phyloP scores from a whole-genome alignment of 2,329 filamentous ascomycete species.

The Pseudogymnoascus sp. region DNA sequence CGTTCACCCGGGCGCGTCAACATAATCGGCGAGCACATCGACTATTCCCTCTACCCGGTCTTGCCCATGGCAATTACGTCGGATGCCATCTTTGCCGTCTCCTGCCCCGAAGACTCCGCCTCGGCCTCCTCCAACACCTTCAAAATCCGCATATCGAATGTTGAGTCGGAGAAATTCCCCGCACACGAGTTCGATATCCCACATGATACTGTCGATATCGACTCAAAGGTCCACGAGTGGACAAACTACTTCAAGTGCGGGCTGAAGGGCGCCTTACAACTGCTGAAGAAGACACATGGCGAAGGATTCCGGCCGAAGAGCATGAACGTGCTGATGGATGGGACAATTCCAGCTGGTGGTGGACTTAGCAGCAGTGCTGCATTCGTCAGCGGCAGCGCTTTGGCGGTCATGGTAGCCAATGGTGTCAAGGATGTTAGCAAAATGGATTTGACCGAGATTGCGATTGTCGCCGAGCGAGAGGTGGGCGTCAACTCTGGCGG shows the following conservation, averaged over 20 bases:
- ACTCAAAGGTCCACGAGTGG: constrained; percentile 83
- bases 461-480: constrained; percentile 86
- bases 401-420: constrained; percentile 83
- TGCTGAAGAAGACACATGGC: constrained; percentile 62
- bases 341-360: constrained; percentile 83
- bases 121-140: constrained; percentile 45
- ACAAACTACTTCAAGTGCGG: constrained; percentile 98
- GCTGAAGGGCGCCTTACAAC: constrained; percentile 68
- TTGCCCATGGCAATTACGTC: constrained; percentile 92
- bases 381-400: constrained; percentile 81
- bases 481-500: constrained; percentile 96
- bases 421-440: constrained; percentile 74
- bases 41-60: constrained; percentile 95
- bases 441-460: constrained; percentile 83
- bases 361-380: constrained; percentile 91
- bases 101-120: constrained; percentile 37
- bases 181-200: constrained; percentile 67
- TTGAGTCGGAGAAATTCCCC: constrained; percentile 68
- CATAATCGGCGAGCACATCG: constrained; percentile 98
- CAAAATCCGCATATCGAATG: constrained; percentile 71
- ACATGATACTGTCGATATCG: constrained; percentile 62
- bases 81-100: constrained; percentile 82
- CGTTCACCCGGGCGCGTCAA: constrained; percentile 92
- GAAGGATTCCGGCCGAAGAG: constrained; percentile 57
- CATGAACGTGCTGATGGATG: constrained; percentile 86